Evolutionary conservation across 345 rosid species (phyloP).

Genomic region (Citropsis articulata): DNA sequence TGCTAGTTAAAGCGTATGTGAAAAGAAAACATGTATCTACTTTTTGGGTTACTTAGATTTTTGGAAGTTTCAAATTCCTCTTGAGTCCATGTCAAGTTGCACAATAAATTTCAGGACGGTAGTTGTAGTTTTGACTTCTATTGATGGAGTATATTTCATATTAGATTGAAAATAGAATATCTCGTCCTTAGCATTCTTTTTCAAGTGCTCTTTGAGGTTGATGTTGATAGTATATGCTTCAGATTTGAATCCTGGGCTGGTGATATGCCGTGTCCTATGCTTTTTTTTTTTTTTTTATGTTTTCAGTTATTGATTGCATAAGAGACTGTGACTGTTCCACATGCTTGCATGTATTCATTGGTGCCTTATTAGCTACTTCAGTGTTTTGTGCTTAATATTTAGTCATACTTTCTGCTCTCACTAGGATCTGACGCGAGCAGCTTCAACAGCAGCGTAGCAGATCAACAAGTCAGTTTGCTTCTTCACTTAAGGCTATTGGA

Average conservation of each 20-base stretch:
- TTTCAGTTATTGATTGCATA: not conserved
- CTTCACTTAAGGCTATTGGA: slow-evolving; percentile 18
- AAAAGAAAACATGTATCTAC: not conserved
- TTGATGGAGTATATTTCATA: not conserved
- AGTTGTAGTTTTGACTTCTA: not conserved
- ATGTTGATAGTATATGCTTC: not conserved
- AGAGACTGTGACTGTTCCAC: not conserved
- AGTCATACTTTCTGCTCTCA: slow-evolving; percentile 15
- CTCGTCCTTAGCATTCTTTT: not conserved
- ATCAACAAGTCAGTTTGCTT: slow-evolving; percentile 71
- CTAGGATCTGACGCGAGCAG: slow-evolving; percentile 73
- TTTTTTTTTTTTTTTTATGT: not conserved
- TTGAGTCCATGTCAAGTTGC: not conserved
- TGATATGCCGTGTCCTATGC: not conserved
- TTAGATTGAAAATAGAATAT: not conserved
- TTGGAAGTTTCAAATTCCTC: not conserved
- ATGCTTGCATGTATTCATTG: not conserved
- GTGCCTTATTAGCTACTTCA: not conserved
- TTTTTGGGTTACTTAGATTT: not conserved
- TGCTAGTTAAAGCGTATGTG: not conserved
- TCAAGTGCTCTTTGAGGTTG: not conserved
- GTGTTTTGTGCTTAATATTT: slow-evolving; percentile 9
- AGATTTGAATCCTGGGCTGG: not conserved
- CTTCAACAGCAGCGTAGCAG: slow-evolving; percentile 95
- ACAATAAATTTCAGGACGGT: not conserved